Base-by-base conservation (phyloP, 2,329 filamentous ascomycete species). In the Waltergamsia citrina region DNA sequence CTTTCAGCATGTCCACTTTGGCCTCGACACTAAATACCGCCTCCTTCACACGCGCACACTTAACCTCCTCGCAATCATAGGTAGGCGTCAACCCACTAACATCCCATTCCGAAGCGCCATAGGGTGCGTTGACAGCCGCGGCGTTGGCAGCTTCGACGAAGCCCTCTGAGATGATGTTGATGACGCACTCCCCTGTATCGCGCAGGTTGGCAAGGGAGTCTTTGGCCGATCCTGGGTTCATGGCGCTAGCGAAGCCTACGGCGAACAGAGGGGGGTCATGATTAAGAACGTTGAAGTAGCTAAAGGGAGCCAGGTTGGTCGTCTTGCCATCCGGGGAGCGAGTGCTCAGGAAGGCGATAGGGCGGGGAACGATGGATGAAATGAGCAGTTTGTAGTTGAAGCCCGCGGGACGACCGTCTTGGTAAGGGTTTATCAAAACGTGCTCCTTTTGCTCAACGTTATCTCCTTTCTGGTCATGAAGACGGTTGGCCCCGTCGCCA, bases 361-460 rank as follows among this genome's bases (percentile, higher is more conserved):
- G 90, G 10, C 90, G 75, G 1, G 90, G 90, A 12, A 87, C 71
- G 44, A 95, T 75, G 42, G 76, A 78, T 14, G 78, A 84, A 56
- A 95, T 94, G 40, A 95, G 67, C 11, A 95, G 73, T 60, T 94
- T 94, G 72, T 96, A 95, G 69, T 95, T 95, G 61, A 73, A 77
- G 2, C 65, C 60, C 0, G 74, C 60, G 0, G 77, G 69, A 1
- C 88, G 73, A 21, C 78, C 83, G 19, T 76, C 63, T 36, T 70
- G 80, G 53, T 88, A 78, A 0, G 88, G 88, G 56, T 94, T 81
- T 47, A 95, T 94, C 50, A 78, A 64, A 43, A 90, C 58, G 60
- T 94, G 85, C 21, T 35, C 33, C 38, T 75, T 72, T 35, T 43
- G 38, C 35, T 29, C 38, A 23, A 37, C 36, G 40, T 42, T 38